phyloP scores from a whole-genome alignment of 495 filamentous ascomycete species.

The Penicillium ucsense region DNA sequence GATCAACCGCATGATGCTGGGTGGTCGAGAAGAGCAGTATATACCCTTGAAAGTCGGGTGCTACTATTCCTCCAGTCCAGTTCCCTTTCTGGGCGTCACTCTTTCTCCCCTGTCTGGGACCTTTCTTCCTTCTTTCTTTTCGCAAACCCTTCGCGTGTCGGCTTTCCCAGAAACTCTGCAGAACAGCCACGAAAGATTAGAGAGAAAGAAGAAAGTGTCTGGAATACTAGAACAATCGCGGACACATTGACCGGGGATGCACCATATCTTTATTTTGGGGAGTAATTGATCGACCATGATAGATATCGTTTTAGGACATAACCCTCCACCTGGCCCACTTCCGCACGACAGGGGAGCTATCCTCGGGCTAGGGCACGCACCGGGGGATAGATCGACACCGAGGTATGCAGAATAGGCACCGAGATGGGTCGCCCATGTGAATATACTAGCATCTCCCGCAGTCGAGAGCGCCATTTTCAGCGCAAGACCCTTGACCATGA shows the following conservation, averaged over 20 bases:
- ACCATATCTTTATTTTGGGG: conserved; percentile 18
- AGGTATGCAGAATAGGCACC: conserved; percentile 4
- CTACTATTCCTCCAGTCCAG: background rate
- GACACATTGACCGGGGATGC: background rate
- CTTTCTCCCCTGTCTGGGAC: conserved; percentile 5
- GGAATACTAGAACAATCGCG: background rate
- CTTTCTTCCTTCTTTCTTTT: conserved; percentile 5
- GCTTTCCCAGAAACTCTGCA: conserved; percentile 5
- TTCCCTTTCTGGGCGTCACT: too few relatives aligned
- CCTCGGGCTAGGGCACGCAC: background rate
- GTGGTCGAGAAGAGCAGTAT: background rate
- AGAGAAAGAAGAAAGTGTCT: conserved; percentile 11
- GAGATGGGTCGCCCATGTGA: conserved; percentile 10
- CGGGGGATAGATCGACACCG: conserved; percentile 13
- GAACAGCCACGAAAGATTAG: conserved; percentile 11
- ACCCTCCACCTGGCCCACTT: conserved; percentile 4
- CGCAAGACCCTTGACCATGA: too few relatives aligned
- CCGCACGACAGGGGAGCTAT: conserved; percentile 1
- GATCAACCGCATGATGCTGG: conserved; percentile 19
- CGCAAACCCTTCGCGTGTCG: background rate
- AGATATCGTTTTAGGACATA: conserved; percentile 11
- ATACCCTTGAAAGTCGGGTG: conserved; percentile 4
- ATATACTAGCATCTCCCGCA: background rate
- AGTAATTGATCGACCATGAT: conserved; percentile 8
- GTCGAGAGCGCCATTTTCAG: too few relatives aligned